Conservation (phyloP, 2,329 filamentous ascomycete genomes). For the Fusarium sp. region DNA sequence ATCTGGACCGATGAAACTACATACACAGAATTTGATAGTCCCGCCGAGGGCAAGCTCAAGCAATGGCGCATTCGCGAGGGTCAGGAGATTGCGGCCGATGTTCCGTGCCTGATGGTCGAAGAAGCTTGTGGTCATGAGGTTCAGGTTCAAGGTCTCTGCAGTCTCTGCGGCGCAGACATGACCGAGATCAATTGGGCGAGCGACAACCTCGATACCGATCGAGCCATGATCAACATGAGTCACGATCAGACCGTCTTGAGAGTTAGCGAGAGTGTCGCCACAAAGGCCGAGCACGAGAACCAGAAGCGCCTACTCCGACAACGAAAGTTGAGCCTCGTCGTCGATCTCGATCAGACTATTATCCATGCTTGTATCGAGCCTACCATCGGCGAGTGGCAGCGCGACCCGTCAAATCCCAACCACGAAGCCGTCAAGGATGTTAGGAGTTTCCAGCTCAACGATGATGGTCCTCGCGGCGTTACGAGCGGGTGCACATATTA, state of each 20-base stretch:
- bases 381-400: slow-evolving; percentile 95
- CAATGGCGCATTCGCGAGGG: slow-evolving; percentile 81
- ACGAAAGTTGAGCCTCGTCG: slow-evolving; percentile 90
- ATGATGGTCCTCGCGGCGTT: slow-evolving; percentile 80
- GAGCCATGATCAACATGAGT: slow-evolving; percentile 93
- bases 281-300: slow-evolving; percentile 84
- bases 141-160: slow-evolving; percentile 91
- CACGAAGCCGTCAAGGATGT: slow-evolving; percentile 92
- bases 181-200: slow-evolving; percentile 88
- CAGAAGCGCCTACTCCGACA: slow-evolving; percentile 84
- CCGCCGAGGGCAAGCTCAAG: slow-evolving; percentile 81
- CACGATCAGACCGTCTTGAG: slow-evolving; percentile 91
- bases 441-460: slow-evolving; percentile 85
- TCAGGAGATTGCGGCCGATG: slow-evolving; percentile 70
- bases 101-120: slow-evolving; percentile 78
- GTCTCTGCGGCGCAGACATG: slow-evolving; percentile 95
- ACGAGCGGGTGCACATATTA: slow-evolving; percentile 91
- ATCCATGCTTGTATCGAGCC: slow-evolving; percentile 98
- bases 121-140: slow-evolving; percentile 92
- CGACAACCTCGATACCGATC: slow-evolving; percentile 80
- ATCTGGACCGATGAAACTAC: slow-evolving; percentile 73
- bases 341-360: slow-evolving; percentile 97
- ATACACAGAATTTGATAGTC: slow-evolving; percentile 82
- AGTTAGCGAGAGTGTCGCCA: slow-evolving; percentile 85
- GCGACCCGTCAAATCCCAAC: slow-evolving; percentile 88